phyloP scores from a whole-genome alignment of 2,329 filamentous ascomycete genomes.

The Pseudogymnoascus sp. region DNA sequence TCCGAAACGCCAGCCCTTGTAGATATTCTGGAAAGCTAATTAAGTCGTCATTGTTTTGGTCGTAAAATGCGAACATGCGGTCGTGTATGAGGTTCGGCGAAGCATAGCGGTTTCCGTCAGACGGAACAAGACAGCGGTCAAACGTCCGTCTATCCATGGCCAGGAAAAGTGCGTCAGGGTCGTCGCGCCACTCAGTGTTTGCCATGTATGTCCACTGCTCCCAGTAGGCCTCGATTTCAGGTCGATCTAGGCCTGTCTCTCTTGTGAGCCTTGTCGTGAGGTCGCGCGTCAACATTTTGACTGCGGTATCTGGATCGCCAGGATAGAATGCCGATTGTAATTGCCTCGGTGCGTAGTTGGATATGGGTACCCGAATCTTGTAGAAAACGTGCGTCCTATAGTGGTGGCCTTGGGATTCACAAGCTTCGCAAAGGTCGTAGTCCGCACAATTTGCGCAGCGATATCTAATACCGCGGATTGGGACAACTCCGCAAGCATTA shows the following conservation, averaged over 20 bases:
- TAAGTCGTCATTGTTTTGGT: constrained; percentile 77
- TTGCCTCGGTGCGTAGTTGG: constrained; percentile 72
- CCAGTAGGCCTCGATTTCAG: constrained; percentile 87
- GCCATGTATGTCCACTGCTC: constrained; percentile 96
- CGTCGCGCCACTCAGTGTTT: constrained; percentile 72
- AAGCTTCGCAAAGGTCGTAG: constrained; percentile 90
- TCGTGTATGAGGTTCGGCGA: constrained; percentile 88
- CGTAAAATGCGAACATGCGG: constrained; percentile 94
- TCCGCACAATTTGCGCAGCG: constrained; percentile 93
- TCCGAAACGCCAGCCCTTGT: constrained; percentile 65
- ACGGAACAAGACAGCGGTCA: constrained; percentile 79
- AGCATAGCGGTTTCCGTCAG: constrained; percentile 68
- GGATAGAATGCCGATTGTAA: constrained; percentile 81
- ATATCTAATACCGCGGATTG: constrained; percentile 87
- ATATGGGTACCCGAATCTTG: constrained; percentile 85
- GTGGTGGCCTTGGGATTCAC: constrained; percentile 68
- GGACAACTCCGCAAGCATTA: constrained; percentile 78
- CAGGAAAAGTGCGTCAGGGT: constrained; percentile 67
- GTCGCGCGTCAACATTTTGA: constrained; percentile 55
- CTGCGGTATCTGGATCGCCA: constrained; percentile 68
- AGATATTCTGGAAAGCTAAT: constrained; percentile 93
- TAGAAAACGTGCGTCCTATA: constrained; percentile 92
- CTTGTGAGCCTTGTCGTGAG: constrained; percentile 61
- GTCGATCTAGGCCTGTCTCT: constrained; percentile 72
- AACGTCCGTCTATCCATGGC: constrained; percentile 92